Percentiles rank a stretch among this genome's conserved stretches.
These are phyloP conservation scores for Tolypocladium amazonense DNA, from an alignment of 2,329 filamentous ascomycete species.

Conservation along the genomic window DNA sequence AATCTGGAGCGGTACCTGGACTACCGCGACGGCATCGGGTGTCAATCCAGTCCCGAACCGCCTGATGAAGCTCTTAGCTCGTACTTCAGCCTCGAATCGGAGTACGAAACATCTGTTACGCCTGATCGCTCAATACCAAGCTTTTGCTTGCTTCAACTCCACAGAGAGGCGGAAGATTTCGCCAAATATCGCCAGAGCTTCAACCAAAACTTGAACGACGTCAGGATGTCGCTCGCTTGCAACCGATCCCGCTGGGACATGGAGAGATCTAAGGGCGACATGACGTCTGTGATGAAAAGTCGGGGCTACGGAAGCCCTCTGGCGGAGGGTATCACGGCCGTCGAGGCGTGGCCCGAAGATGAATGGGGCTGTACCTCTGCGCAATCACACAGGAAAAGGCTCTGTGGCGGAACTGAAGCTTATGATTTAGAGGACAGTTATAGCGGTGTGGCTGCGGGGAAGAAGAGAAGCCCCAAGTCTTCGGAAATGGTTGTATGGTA, in stretches of 20 bases:
- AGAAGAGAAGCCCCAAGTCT: background rate
- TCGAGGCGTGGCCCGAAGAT: slow-evolving; percentile 7
- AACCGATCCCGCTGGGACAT: slow-evolving; percentile 1
- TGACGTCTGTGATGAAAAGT: slow-evolving; percentile 8
- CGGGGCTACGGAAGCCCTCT: slow-evolving; percentile 12
- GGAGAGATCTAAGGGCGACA: background rate
- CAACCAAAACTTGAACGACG: background rate
- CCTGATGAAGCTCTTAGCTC: background rate
- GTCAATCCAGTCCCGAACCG: background rate
- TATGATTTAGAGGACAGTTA: background rate
- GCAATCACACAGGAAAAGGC: background rate
- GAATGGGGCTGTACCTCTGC: slow-evolving; percentile 5
- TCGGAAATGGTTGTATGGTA: background rate
- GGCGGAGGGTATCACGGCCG: slow-evolving; percentile 4
- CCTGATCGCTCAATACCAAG: background rate
- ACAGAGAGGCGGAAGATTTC: background rate
- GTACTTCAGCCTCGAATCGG: background rate
- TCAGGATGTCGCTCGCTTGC: background rate
- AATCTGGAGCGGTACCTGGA: slow-evolving; percentile 2
- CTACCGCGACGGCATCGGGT: background rate
- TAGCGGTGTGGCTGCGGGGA: background rate
- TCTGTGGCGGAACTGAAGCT: background rate
- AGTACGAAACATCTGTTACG: background rate
- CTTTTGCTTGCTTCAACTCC: background rate
- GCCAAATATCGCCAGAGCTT: background rate